Evolutionary conservation across 257 asterid genomes (phyloP), one percentile per base, ranked within the genome.

Genomic region (Euphrasia confusa): DNA sequence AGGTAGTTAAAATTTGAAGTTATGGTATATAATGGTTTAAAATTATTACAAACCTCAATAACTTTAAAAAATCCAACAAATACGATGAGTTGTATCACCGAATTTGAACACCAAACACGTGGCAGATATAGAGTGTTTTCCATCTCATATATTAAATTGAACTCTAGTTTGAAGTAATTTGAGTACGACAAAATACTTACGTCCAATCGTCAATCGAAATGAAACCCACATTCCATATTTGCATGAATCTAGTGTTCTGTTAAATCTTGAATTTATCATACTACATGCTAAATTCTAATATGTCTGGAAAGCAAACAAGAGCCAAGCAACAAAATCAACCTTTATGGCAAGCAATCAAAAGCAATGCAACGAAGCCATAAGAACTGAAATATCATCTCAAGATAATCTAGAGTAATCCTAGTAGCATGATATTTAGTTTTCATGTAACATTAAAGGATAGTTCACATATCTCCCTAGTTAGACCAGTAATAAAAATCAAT

Each of bases 401-500:
- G 49, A 26, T 48, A 66, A 54, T 32, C 60, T 9, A 57, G 39
- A 54, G 17, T 64, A 70, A 75, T 42, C 60, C 32, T 42, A 32
- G 48, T 45, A 65, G 57, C 69, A 39, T 18, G 68, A 35, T 57
- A 57, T 45, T 40, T 64, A 39, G 62, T 35, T 49, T 59, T 53
- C 65, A 35, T 3, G 17, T 54, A 62, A 50, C 55, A 57, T 49
- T 55, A 47, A 47, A 67, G 59, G 47, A 56, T 56, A 55, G n/a
- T 60, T 30, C 62, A n/a, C 53, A 4, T 70, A 45, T 64, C 54
- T 42, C 49, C 13, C 52, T 8, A 32, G 27, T n/a, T 54, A 40
- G 9, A 28, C 55, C 54, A 66, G 26, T 47, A 78, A 60, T 10
- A 65, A 71, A 45, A 56, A 72, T 67, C 37, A 63, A 39, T 63